Conservation (phyloP, 2,329 filamentous ascomycete genomes). For the Byssoonygena ceratinophila region DNA sequence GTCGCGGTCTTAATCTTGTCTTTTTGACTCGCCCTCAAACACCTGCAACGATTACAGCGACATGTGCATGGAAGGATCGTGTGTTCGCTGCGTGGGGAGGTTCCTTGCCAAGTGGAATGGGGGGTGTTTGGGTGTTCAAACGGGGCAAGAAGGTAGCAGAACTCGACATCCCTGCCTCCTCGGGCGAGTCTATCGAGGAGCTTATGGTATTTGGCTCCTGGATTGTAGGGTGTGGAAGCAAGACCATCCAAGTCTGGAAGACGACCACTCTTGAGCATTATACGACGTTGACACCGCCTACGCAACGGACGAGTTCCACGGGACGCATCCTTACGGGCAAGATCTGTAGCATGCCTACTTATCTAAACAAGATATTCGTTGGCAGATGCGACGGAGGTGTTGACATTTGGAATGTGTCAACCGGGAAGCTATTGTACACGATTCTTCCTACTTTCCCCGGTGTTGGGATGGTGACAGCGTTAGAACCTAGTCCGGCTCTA, state of each 20-base stretch:
- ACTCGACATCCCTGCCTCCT: constrained; percentile 51
- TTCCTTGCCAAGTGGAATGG: constrained; percentile 37
- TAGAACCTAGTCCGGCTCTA: constrained; percentile 73
- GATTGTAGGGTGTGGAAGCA: constrained; percentile 70
- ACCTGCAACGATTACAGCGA: constrained; percentile 74
- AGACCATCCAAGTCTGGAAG: constrained; percentile 82
- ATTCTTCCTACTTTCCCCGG: constrained; percentile 64
- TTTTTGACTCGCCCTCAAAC: constrained; percentile 91
- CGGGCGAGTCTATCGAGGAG: constrained; percentile 61
- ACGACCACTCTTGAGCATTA: constrained; percentile 75
- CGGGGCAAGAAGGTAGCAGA: constrained; percentile 74
- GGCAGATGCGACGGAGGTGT: constrained; percentile 79
- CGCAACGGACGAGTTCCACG: constrained; percentile 46
- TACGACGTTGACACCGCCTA: constrained; percentile 60
- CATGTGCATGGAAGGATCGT: constrained; percentile 73
- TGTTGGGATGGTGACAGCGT: constrained; percentile 71
- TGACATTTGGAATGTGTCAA: constrained; percentile 96
- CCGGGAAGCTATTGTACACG: constrained; percentile 80
- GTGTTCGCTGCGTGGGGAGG: constrained; percentile 86
- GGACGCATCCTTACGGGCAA: constrained; percentile 64
- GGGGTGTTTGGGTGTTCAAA: constrained; percentile 85
- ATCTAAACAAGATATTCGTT: constrained; percentile 89
- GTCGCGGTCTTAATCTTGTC: constrained; percentile 77
- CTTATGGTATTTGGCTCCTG: constrained; percentile 80
- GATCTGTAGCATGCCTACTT: constrained; percentile 82